A percentile compares a stretch with the other conserved stretches of the same genome.
Conservation (phyloP, 2,329 filamentous ascomycete species). For the Torrubiellomyces zombiae region DNA sequence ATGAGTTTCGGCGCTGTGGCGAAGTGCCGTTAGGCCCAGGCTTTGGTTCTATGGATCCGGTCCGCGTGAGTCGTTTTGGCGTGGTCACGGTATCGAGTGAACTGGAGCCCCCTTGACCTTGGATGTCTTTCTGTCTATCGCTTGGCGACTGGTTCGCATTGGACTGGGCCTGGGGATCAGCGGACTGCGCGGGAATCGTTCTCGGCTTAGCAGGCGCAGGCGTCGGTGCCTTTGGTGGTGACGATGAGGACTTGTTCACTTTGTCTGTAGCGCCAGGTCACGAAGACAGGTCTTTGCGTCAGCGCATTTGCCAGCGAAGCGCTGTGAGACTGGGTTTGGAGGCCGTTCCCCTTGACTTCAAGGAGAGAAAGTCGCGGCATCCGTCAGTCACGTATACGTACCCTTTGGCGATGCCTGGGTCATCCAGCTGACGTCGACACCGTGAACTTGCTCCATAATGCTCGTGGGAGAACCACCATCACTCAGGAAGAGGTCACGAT, state of each 20-base stretch:
- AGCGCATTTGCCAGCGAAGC: too few relatives aligned
- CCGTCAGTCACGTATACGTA: too few relatives aligned
- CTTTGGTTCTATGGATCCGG: slow-evolving; percentile 19
- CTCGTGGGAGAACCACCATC: slow-evolving; percentile 1
- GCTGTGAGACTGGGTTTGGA: too few relatives aligned
- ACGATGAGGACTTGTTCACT: slow-evolving; percentile 12
- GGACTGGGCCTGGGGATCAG: too few relatives aligned
- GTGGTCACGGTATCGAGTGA: slow-evolving; percentile 10
- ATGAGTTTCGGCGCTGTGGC: slow-evolving; percentile 52
- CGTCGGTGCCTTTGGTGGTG: slow-evolving; percentile 10
- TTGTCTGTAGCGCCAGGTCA: slow-evolving; percentile 14
- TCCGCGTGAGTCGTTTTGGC: slow-evolving; percentile 14
- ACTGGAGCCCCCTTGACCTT: too few relatives aligned
- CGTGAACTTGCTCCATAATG: slow-evolving; percentile 64
- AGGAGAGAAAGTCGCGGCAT: slow-evolving; percentile 4
- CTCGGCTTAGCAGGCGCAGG: slow-evolving; percentile 14
- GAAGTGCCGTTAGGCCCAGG: slow-evolving; percentile 14
- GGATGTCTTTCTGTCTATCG: too few relatives aligned
- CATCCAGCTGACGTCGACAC: slow-evolving; percentile 83
- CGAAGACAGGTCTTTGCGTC: too few relatives aligned
- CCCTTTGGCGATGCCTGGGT: slow-evolving; percentile 68
- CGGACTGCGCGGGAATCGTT: slow-evolving; percentile 14
- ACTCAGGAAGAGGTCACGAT: too few relatives aligned
- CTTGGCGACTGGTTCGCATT: too few relatives aligned
- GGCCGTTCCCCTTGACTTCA: slow-evolving; percentile 5